phyloP scores from a whole-genome alignment of 225 moss, liverwort and hornwort species.

The Pleurozium schreberi region DNA sequence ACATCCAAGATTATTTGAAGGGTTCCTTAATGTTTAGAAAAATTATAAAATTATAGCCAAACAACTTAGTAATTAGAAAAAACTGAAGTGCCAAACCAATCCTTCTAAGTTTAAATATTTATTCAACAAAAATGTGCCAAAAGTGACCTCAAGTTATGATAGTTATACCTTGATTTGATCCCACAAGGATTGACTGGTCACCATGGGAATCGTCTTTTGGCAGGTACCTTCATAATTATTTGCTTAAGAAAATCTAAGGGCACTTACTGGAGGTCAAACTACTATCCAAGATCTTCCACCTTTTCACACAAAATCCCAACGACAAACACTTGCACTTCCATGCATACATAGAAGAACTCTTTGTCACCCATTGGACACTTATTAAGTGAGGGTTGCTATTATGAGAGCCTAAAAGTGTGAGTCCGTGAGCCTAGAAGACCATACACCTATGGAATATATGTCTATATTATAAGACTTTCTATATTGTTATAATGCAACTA shows the following conservation, averaged over 20 bases:
- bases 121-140: fast-evolving
- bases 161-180: not conserved
- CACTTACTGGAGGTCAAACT: not conserved
- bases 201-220: fast-evolving
- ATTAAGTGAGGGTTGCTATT: too few species aligned
- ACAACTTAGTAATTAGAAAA: not conserved
- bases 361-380: too few species aligned
- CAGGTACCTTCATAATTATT: not conserved
- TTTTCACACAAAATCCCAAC: not conserved
- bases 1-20: not conserved
- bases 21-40: not conserved
- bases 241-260: not conserved
- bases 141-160: fast-evolving
- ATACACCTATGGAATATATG: too few species aligned
- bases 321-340: fast-evolving
- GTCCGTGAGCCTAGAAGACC: too few species aligned
- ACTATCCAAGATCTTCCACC: fast-evolving
- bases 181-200: fast-evolving
- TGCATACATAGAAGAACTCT: not conserved
- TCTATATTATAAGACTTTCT: too few species aligned
- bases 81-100: too few species aligned
- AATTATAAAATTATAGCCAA: not conserved
- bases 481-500: too few species aligned
- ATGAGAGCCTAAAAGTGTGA: too few species aligned
- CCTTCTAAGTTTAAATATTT: too few species aligned